phyloP scores from a whole-genome alignment of 1,284 basidiomycete genomes.

The Leccinum huronense region DNA sequence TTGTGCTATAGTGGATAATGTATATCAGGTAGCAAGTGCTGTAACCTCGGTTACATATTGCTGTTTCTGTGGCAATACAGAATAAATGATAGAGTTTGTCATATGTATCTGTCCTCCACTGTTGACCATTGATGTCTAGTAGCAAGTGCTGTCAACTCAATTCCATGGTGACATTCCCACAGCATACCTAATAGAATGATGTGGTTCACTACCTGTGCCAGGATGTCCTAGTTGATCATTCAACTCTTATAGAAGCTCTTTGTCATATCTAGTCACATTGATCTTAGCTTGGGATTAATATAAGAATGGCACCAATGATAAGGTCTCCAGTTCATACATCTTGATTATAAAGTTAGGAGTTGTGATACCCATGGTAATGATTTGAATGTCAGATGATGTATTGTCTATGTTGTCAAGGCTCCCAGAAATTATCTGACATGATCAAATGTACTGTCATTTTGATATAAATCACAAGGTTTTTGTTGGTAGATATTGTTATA shows the following conservation, averaged over 20 bases:
- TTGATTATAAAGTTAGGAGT: not conserved
- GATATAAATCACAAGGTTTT: not conserved
- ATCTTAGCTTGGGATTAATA: not conserved
- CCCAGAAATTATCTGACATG: not conserved
- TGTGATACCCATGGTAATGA: not conserved
- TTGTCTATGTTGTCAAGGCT: not conserved
- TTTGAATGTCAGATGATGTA: not conserved
- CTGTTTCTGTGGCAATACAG: too few species aligned
- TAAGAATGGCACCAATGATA: not conserved
- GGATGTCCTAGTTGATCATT: not conserved
- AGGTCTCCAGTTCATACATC: not conserved
- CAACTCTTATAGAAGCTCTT: not conserved
- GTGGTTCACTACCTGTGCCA: not conserved
- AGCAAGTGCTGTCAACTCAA: too few species aligned
- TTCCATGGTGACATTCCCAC: not conserved
- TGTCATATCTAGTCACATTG: not conserved
- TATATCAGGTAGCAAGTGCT: too few species aligned
- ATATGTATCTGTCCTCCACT: too few species aligned
- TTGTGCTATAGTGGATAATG: too few species aligned
- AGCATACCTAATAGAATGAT: not conserved
- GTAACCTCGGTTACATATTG: too few species aligned
- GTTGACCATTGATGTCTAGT: too few species aligned
- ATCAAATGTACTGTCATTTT: not conserved
- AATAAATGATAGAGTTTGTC: too few species aligned
- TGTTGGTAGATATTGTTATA: not conserved